Evolutionary conservation across 2,329 filamentous ascomycete species (phyloP).

Genomic region (Hypomyces rosellus): DNA sequence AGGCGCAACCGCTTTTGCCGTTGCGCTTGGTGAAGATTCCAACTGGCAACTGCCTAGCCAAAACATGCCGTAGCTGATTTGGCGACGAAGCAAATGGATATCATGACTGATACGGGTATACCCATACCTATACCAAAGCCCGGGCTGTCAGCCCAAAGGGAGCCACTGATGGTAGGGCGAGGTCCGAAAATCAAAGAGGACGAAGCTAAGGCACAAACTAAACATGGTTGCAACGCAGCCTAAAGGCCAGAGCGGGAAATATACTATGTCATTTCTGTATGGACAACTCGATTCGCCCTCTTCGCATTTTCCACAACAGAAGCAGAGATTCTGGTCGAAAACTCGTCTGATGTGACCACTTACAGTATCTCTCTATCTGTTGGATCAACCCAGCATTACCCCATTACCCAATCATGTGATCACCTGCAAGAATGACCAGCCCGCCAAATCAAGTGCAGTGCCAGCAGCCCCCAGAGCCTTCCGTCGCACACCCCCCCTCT

Average conservation of each 20-base stretch:
- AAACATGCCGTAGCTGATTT: not conserved
- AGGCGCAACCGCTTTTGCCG: too few relatives aligned
- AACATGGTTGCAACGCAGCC: not conserved
- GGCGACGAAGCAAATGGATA: not conserved
- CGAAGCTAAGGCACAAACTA: conserved; percentile 6
- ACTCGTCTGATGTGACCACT: not conserved
- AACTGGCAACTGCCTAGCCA: not conserved
- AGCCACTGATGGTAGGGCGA: too few relatives aligned
- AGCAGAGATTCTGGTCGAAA: not conserved
- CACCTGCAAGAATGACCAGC: not conserved
- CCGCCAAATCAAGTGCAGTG: conserved; percentile 12
- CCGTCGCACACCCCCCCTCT: conserved; percentile 9
- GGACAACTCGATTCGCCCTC: not conserved
- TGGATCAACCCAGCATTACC: not conserved
- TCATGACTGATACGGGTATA: too few relatives aligned
- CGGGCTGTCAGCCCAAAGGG: too few relatives aligned
- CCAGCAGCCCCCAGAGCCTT: not conserved
- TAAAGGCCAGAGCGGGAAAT: conserved; percentile 1
- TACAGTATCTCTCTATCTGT: not conserved
- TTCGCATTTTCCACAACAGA: not conserved
- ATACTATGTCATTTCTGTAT: not conserved
- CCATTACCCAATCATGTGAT: conserved; percentile 17
- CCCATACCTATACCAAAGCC: too few relatives aligned
- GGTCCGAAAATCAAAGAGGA: not conserved
- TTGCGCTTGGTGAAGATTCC: not conserved